Base-by-base conservation (phyloP, 768 basidiomycete species). In the Phlegmacium glaucopus region DNA sequence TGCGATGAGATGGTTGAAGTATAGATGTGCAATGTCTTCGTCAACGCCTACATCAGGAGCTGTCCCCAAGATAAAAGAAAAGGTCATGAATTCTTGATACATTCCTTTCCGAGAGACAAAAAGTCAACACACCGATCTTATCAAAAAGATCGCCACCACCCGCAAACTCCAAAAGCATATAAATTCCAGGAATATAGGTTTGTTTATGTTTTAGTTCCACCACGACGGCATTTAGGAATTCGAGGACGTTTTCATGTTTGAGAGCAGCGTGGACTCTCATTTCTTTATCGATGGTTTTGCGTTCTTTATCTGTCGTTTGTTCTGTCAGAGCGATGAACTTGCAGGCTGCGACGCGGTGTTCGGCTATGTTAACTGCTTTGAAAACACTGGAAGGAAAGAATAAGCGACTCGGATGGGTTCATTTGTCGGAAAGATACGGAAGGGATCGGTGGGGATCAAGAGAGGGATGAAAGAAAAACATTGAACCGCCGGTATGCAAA, bases 131-230 rank as follows among this genome's bases (percentile, higher is more conserved):
- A 95, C 95, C 90, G 43, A 99, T 99, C 73, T 97, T 99, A 67
- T 99, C 96, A 64, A 99, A 99, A 27, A 99, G 69, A 65, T 98
- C 96, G 0, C 96, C 96, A 16, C 94, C 94, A 1, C 83, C 83
- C 0, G 95, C 96, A 28, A 95, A 71, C 63, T 98, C 96, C 58
- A 99, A 69, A 15, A 97, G 69, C 78, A 99, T 91, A 61, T 97
- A 99, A 16, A 93, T 77, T 0, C 89, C 95, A 0, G 92, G 87
- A 0, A 84, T 66, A 59, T 84, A 94, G 30, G 71, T 55, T 42
- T 72, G 61, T 29, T 68, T 68, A 35, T 80, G 77, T 50, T 82
- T 78, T 13, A 68, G 61, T 53, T 94, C 91, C 0, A 93, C 84
- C 3, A 90, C 70, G 26, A 84, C 79, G 0, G 85, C 87, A 42